These are phyloP conservation scores for Verbascum thapsus DNA, from an alignment of 257 asterid species.

Conservation along the genomic window DNA sequence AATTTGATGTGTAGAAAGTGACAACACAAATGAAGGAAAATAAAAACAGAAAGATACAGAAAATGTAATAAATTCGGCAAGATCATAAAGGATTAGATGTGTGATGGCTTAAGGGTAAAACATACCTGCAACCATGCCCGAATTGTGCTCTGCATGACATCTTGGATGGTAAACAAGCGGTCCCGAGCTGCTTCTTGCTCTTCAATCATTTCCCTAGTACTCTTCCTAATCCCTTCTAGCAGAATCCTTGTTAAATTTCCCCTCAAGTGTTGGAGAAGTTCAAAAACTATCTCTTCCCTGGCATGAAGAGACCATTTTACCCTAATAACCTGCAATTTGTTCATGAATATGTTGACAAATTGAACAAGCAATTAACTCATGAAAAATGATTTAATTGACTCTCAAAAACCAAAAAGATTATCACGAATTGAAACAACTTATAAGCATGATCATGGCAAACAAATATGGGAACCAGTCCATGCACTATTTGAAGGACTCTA, in stretches of 20 bases:
- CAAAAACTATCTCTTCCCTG: constrained; percentile 93
- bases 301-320: constrained; percentile 99
- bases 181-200: constrained; percentile 99
- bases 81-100: neutral
- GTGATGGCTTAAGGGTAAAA: constrained; percentile 4
- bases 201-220: constrained; percentile 91
- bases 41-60: neutral
- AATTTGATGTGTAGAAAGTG: neutral
- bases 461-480: neutral
- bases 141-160: constrained; percentile 94
- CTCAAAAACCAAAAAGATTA: neutral
- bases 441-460: constrained; percentile 1
- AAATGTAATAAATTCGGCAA: neutral
- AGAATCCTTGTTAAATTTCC: constrained; percentile 60
- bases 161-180: constrained; percentile 94
- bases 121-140: constrained; percentile 98
- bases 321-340: constrained; percentile 67
- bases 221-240: constrained; percentile 76
- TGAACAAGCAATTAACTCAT: constrained; percentile 7
- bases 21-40: neutral
- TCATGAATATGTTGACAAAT: neutral
- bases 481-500: constrained; percentile 1
- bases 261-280: constrained; percentile 88
- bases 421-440: constrained; percentile 4
- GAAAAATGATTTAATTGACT: neutral